These are phyloP conservation scores for Haplosporangium gracile DNA, from an alignment of 192 early-diverging fungal species.

Conservation along the genomic window DNA sequence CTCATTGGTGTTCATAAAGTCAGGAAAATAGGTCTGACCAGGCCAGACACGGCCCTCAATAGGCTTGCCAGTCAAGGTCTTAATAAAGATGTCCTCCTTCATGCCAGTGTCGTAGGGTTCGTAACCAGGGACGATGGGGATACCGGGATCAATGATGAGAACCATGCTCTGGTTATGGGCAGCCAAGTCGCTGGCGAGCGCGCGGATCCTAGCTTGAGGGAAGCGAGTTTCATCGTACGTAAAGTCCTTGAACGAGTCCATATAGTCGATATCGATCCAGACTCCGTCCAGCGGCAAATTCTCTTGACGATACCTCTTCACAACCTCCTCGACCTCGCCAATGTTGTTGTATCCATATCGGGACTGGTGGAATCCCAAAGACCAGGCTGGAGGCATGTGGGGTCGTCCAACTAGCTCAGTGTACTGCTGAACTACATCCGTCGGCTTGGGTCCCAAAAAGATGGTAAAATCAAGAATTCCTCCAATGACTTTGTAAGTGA, in stretches of 20 bases:
- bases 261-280: conserved; percentile 83
- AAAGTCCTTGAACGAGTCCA: conserved; percentile 73
- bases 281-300: conserved; percentile 72
- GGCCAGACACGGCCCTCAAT: conserved; percentile 74
- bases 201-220: conserved; percentile 62
- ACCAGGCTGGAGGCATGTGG: conserved; percentile 71
- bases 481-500: conserved; percentile 76
- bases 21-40: conserved; percentile 75
- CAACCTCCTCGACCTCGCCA: conserved; percentile 65
- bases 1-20: conserved; percentile 70
- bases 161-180: conserved; percentile 66
- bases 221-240: conserved; percentile 69
- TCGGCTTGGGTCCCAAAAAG: conserved; percentile 67
- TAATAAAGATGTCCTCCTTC: conserved; percentile 68
- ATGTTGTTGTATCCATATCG: conserved; percentile 73
- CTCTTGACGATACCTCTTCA: conserved; percentile 65
- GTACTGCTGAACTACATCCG: conserved; percentile 65
- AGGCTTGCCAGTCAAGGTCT: conserved; percentile 64
- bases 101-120: conserved; percentile 65
- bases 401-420: conserved; percentile 76
- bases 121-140: conserved; percentile 63
- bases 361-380: conserved; percentile 75
- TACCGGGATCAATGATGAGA: conserved; percentile 77
- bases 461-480: conserved; percentile 76
- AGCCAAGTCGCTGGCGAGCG: conserved; percentile 63